Base-by-base conservation (phyloP, 2,329 filamentous ascomycete genomes). In the Nemania abortiva region DNA sequence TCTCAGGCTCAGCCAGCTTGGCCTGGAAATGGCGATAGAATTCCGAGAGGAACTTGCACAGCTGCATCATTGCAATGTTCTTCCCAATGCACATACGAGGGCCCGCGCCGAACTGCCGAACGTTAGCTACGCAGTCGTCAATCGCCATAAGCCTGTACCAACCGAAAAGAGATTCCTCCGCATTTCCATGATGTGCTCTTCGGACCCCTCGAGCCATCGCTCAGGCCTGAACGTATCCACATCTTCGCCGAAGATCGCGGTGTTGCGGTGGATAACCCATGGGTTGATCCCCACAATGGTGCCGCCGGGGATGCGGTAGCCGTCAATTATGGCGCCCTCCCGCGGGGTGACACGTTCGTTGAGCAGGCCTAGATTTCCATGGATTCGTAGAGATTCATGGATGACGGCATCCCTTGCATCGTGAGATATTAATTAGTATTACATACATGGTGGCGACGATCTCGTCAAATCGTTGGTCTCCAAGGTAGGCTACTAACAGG, bases 401-500 rank as follows among this genome's bases (percentile, higher is more conserved):
- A 68, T 65, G 6, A 68, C 56, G 5, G 66, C 66, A 20, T 68
- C 56, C n/a, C 62, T 64, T 34, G 10, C 15, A 45, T 6, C 5
- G 20, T n/a, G 4, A 24, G 29, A 20, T 15, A n/a, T n/a, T n/a
- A n/a, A 31, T 37, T 24, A 50, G 49, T 20, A 27, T 9, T n/a
- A n/a, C n/a, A n/a, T 9, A n/a, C 7, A 29, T 34, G 7, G 3
- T 13, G 20, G 24, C 2, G 9, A 15, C 11, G 13, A 29, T 22
- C 18, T 2, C 13, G n/a, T 9, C 13, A 6, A 20, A 47, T 58
- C 39, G 29, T 6, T 0, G 53, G 1, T 6, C 10, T 13, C 18
- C 24, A 18, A 5, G 22, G 2, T n/a, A n/a, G 15, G 24, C 1
- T 24, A 45, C 57, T 37, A 22, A 67, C 59, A 67, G 53, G 24